Conservation (phyloP, 352 stramenopile genomes). For the Globisporangium viniferum region DNA sequence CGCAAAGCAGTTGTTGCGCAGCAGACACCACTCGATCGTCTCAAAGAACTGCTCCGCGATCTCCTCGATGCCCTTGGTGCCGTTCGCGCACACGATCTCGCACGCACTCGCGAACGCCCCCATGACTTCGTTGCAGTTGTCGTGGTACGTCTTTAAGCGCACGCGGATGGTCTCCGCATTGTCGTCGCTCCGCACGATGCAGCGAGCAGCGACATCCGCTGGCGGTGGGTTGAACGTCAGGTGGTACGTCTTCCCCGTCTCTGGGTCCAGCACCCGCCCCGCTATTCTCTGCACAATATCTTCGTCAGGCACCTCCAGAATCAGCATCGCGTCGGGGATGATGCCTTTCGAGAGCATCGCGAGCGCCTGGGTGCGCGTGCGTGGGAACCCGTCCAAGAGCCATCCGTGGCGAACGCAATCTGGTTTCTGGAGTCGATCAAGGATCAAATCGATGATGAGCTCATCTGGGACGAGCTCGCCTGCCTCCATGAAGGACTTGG, state of each 20-base stretch:
- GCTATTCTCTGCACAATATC: conserved; percentile 93
- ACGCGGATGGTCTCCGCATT: conserved; percentile 88
- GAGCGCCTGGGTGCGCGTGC: conserved; percentile 82
- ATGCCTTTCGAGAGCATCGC: conserved; percentile 61
- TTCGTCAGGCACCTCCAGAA: conserved; percentile 93
- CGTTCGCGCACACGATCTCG: conserved; percentile 44
- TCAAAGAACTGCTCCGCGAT: conserved; percentile 56
- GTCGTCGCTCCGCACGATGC: conserved; percentile 79
- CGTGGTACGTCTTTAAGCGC: conserved; percentile 83
- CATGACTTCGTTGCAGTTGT: conserved; percentile 52
- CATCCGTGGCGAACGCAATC: conserved; percentile 75
- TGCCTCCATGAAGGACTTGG: conserved; percentile 91
- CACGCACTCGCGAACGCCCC: conserved; percentile 34
- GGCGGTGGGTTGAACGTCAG: conserved; percentile 80
- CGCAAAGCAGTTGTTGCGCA: conserved; percentile 60
- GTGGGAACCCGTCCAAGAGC: conserved; percentile 95
- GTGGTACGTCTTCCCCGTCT: conserved; percentile 93
- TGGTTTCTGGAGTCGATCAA: conserved; percentile 70
- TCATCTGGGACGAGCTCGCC: conserved; percentile 93
- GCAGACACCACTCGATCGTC: conserved; percentile 43
- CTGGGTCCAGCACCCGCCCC: conserved; percentile 88
- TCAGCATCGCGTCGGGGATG: conserved; percentile 91
- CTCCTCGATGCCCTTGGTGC: conserved; percentile 44
- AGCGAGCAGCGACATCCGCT: conserved; percentile 57
- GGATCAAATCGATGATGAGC: conserved; percentile 93